Base-by-base conservation (phyloP, 2,329 filamentous ascomycete species). In the Ceratocystis destructans region DNA sequence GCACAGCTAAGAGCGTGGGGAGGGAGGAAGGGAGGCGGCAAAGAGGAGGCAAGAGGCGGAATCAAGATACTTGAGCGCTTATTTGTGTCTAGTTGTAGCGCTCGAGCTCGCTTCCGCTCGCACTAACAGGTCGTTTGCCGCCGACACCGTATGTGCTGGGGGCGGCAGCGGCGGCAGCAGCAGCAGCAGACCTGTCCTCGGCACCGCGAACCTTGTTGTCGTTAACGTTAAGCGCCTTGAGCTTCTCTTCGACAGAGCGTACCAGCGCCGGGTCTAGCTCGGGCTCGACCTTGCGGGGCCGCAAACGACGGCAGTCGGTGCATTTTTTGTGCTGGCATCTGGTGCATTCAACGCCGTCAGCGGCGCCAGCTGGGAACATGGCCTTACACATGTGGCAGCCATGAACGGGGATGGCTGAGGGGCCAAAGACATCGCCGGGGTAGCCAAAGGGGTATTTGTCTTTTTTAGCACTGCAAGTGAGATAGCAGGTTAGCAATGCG, bases 371-470 rank as follows among this genome's bases (percentile, higher is more conserved):
- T 0, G 80, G 79, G 73, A 84, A 87, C 50, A 83, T 77, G 20
- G 79, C 79, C 72, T 80, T 79, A 76, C 88, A 91, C 64, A 80
- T 76, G 70, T 85, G 81, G 74, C 88, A 90, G 41, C 78, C 78
- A 72, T 82, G 82, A 64, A 82, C 77, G 28, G 80, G 79, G 45
- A 79, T 75, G 68, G 80, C 79, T 68, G 75, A 79, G 2, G 76
- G 74, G 1, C 81, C 82, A 64, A 82, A 83, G 45, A 77, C 80
- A 70, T 89, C 87, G 53, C 86, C 85, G 3, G 86, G 86, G 73
- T 89, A 89, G 55, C 86, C 86, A 69, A 83, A 81, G 0, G 86
- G 86, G 73, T 87, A 89, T 72, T 87, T 87, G 71, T 83, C 79
- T 71, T 82, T 84, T 76, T 87, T 88, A 68, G 85, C 78, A 62